Percentiles rank a stretch among this genome's conserved stretches.
Conservation (phyloP, 768 basidiomycete genomes). For the Termitomyces sp. region DNA sequence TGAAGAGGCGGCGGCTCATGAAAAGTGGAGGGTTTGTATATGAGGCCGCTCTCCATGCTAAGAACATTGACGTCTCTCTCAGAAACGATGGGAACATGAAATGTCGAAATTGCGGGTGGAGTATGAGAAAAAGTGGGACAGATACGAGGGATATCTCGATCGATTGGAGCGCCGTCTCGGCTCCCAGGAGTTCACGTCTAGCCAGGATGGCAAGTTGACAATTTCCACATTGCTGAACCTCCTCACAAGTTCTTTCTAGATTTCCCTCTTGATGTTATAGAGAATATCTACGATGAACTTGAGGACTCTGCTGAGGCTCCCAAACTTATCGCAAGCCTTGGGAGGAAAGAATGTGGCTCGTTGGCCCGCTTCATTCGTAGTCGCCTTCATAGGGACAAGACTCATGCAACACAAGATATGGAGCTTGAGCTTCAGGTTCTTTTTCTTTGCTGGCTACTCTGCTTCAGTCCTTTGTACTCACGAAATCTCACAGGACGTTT, state of each 20-base stretch:
- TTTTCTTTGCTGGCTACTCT: constrained; percentile 14
- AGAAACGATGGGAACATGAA: constrained; percentile 60
- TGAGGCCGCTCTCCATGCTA: neutral
- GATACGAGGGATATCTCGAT: constrained; percentile 60
- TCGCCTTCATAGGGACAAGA: constrained; percentile 44
- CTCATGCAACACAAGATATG: constrained; percentile 53
- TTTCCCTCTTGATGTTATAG: constrained; percentile 44
- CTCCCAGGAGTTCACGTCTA: constrained; percentile 33
- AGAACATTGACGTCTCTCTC: neutral
- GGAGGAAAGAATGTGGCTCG: constrained; percentile 54
- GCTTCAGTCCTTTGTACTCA: neutral
- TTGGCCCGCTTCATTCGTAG: constrained; percentile 51
- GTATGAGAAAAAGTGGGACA: constrained; percentile 50
- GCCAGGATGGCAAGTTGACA: constrained; percentile 34
- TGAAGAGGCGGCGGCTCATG: constrained; percentile 60
- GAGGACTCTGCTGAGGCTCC: constrained; percentile 51
- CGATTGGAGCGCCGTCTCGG: constrained; percentile 59
- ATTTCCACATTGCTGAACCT: neutral
- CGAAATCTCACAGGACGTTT: constrained; percentile 37
- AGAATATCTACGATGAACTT: constrained; percentile 59
- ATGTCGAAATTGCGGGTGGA: constrained; percentile 53
- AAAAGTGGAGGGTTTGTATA: constrained; percentile 66
- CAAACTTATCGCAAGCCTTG: constrained; percentile 36
- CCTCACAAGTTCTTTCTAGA: constrained; percentile 20
- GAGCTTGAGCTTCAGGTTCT: constrained; percentile 69